A percentile compares a stretch with the other conserved stretches of the same genome.
phyloP scores from a whole-genome alignment of 768 basidiomycete genomes.

The Paxillus rubicundulus region DNA sequence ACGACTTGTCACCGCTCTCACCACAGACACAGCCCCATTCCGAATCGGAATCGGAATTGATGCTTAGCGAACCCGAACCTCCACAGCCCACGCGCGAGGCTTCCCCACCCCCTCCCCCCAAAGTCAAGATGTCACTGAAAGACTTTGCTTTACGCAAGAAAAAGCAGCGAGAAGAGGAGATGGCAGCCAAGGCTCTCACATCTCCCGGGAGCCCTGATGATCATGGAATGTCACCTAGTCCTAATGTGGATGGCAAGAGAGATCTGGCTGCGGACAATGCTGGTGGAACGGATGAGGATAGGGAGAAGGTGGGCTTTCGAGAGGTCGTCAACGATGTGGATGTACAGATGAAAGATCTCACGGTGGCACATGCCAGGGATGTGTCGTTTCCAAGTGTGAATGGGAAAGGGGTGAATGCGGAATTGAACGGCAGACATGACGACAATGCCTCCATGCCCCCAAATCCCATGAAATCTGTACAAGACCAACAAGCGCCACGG shows the following conservation, averaged over 20 bases:
- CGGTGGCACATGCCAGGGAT: neutral
- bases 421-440: neutral
- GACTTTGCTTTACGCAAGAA: conserved; percentile 58
- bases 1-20: neutral
- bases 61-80: neutral
- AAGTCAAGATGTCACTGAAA: conserved; percentile 55
- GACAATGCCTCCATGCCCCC: neutral
- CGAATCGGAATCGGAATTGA: conserved; percentile 7
- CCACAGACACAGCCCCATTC: neutral
- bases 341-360: conserved; percentile 9
- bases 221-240: conserved; percentile 18
- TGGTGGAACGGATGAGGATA: neutral
- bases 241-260: conserved; percentile 12
- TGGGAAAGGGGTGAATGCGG: conserved; percentile 2
- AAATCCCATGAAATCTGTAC: neutral
- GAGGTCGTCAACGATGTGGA: conserved; percentile 5
- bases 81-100: conserved; percentile 11
- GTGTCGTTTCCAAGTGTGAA: neutral
- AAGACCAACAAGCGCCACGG: neutral
- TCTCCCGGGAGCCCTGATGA: conserved; percentile 21
- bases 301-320: neutral
- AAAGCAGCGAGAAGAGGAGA: conserved; percentile 49
- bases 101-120: conserved; percentile 40
- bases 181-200: conserved; percentile 26
- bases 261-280: conserved; percentile 13